Evolutionary conservation across 495 filamentous ascomycete species (phyloP), one percentile per base, ranked within the genome.

Genomic region (Penicillium mononematosum): DNA sequence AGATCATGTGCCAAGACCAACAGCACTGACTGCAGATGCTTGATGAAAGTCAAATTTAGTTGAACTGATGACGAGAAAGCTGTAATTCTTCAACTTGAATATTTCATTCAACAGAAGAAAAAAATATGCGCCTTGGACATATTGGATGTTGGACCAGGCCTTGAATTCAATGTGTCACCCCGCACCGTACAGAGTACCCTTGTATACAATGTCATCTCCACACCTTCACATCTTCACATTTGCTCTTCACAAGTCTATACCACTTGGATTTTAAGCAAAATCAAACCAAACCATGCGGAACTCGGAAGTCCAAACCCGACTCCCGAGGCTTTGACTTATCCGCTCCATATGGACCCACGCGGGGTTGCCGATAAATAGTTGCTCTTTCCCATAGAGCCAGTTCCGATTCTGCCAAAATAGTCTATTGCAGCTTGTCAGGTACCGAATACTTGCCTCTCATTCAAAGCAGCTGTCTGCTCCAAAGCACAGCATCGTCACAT

Each of bases 1-100:
- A 56, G 66, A 64, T 54, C 32, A 29, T 25, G 52, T 61, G 65
- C 65, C 68, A 70, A 70, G 68, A 70, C 67, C 52, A 42, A 59
- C 57, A 45, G 42, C 36, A 34, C 42, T 16, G 41, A 51, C 36
- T 41, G 36, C 50, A 20, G 27, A 29, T 41, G 49, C 25, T 29
- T 19, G 7, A 51, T 14, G 49, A 10, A 38, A 27, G 38, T 17
- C 39, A 31, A 53, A 8, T 22, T 44, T 16, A 11, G n/a, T 25
- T 27, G 4, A 11, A 39, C 22, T 5, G 48, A n/a, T 10, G 17
- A 20, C 24, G 29, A 49, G 6, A 16, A 52, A 19, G 3, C 5
- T 9, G 39, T 34, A 34, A 34, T 14, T 4, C 31, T 11, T 25
- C 7, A 32, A 41, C 11, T 25, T n/a, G 19, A 24, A 44, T 19